These are phyloP conservation scores for Amborella trichopoda DNA, from an alignment of 164 flowering plant species.

Conservation along the genomic window DNA sequence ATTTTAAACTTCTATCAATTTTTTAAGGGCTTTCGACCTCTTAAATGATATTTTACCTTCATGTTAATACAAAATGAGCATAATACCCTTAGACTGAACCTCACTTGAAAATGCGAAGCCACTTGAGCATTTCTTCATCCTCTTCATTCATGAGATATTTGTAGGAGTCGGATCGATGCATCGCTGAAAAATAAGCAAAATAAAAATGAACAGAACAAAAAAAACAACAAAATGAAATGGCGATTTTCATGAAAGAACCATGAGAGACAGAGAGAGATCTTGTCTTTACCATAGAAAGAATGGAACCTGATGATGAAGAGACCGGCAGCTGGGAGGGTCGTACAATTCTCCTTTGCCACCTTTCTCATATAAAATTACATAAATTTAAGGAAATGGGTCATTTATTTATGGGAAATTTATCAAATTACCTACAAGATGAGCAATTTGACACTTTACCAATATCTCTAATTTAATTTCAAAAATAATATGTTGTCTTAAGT, in stretches of 20 bases:
- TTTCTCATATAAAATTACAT: too few relatives aligned
- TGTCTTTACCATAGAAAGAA: conserved; percentile 54
- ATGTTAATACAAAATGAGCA: too few relatives aligned
- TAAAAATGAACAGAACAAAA: background rate
- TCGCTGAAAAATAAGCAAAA: conserved; percentile 8
- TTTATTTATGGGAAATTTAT: too few relatives aligned
- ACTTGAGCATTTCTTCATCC: conserved; percentile 27
- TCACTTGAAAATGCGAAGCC: conserved; percentile 31
- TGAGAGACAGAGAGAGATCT: background rate
- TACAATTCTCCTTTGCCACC: conserved; percentile 55
- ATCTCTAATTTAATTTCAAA: too few relatives aligned
- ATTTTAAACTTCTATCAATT: too few relatives aligned
- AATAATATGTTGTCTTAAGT: too few relatives aligned
- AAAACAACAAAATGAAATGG: background rate
- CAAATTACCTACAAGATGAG: too few relatives aligned
- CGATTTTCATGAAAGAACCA: background rate
- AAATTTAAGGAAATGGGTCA: too few relatives aligned
- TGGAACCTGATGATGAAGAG: conserved; percentile 70
- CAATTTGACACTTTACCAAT: too few relatives aligned
- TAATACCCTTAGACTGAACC: too few relatives aligned
- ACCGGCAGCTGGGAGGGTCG: conserved; percentile 51
- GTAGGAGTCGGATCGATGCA: conserved; percentile 24
- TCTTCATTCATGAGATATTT: conserved; percentile 25
- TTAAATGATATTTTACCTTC: too few relatives aligned
- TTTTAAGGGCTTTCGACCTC: too few relatives aligned